Percentiles rank a stretch among this genome's conserved stretches.
Evolutionary conservation across 2,329 filamentous ascomycete species (phyloP).

Genomic region (Apiospora pterosperma): DNA sequence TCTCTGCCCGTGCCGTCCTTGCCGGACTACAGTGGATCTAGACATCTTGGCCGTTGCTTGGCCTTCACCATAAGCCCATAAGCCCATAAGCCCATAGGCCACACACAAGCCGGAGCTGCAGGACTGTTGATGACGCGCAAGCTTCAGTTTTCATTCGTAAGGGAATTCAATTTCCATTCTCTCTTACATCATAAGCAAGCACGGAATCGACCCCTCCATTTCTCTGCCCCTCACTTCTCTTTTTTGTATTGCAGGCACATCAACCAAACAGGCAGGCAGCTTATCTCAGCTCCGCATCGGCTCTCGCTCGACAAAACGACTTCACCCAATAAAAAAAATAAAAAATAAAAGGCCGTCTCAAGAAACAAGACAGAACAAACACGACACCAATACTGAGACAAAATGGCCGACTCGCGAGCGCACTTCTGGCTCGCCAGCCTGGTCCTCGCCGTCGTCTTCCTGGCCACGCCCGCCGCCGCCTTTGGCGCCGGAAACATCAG

Average conservation of each 20-base stretch:
- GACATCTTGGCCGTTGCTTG: background rate
- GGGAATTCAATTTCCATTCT: background rate
- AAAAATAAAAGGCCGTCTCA: too few relatives aligned
- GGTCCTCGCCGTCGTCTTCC: background rate
- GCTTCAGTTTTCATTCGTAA: background rate
- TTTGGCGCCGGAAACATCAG: conserved; percentile 91
- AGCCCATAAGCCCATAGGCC: background rate
- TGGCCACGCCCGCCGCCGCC: conserved; percentile 48
- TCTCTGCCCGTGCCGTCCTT: background rate
- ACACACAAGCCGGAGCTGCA: background rate
- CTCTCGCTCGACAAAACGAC: background rate
- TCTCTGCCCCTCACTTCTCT: background rate
- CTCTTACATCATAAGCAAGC: background rate
- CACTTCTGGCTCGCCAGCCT: conserved; percentile 4
- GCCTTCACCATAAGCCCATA: background rate
- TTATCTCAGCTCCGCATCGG: background rate
- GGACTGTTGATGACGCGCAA: background rate
- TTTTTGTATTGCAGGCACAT: background rate
- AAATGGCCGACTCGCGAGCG: background rate
- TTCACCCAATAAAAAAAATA: too few relatives aligned
- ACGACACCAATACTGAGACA: background rate
- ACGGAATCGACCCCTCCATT: background rate
- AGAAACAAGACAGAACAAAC: background rate
- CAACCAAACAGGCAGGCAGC: background rate
- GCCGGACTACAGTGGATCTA: background rate